A percentile compares a stretch with the other conserved stretches of the same genome.
These are phyloP conservation scores for Zygosaccharomyces bisporus DNA, from an alignment of 805 yeast species.

Conservation along the genomic window DNA sequence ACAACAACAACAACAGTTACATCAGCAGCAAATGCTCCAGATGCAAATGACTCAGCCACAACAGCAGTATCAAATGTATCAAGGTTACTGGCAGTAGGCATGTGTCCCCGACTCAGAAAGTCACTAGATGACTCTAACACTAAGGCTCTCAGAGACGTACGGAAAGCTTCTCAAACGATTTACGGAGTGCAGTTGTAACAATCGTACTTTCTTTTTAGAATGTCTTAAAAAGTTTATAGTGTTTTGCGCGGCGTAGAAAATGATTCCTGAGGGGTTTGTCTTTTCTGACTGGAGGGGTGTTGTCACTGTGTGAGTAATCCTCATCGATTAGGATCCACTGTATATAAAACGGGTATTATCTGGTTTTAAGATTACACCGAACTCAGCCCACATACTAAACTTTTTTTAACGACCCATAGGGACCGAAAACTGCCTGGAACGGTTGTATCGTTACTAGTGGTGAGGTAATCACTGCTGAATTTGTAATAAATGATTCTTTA, in stretches of 20 bases:
- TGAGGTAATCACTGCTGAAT: background rate
- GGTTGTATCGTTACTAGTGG: background rate
- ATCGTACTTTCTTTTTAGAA: background rate
- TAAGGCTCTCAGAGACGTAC: background rate
- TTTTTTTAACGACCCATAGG: background rate
- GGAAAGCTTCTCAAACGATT: background rate
- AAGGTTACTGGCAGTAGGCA: slow-evolving; percentile 13
- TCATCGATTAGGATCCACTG: slow-evolving; percentile 3
- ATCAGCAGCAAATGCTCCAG: slow-evolving; percentile 17
- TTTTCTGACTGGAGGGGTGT: slow-evolving; percentile 6
- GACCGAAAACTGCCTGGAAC: background rate
- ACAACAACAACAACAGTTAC: slow-evolving; percentile 14
- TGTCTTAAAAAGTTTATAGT: background rate
- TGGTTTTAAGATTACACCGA: background rate
- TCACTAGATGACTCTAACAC: background rate
- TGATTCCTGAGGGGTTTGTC: slow-evolving; percentile 7
- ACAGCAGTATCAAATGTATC: slow-evolving; percentile 16
- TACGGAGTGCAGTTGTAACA: background rate
- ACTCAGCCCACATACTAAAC: background rate
- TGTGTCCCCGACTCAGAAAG: background rate
- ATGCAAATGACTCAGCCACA: slow-evolving; percentile 18
- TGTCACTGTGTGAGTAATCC: slow-evolving; percentile 5
- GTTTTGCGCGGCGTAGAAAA: background rate
- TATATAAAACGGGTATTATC: background rate
- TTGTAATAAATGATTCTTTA: slow-evolving; percentile 1